These are phyloP conservation scores for Hibiscus mutabilis DNA, from an alignment of 345 rosid species.

Conservation along the genomic window DNA sequence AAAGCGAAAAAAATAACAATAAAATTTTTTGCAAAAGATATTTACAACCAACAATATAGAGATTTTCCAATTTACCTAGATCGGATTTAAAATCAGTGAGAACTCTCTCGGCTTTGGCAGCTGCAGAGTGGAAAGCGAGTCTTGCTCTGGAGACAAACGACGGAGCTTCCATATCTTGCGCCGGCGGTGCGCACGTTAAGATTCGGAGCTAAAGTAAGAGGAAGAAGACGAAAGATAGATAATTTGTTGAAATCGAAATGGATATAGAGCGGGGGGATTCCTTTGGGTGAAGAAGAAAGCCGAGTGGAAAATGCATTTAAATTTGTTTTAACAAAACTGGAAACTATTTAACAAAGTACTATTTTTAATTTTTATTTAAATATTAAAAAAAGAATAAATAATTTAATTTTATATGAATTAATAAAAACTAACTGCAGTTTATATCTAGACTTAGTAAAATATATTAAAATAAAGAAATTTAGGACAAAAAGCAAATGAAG, in stretches of 20 bases:
- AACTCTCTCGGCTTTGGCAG: conserved; percentile 98
- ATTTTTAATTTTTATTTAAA: too few relatives aligned
- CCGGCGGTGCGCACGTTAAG: conserved; percentile 26
- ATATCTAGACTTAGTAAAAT: too few relatives aligned
- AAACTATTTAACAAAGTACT: neutral
- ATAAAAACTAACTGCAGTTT: too few relatives aligned
- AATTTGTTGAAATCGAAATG: neutral
- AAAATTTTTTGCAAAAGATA: neutral
- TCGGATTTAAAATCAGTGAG: conserved; percentile 77
- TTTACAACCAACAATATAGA: conserved; percentile 1
- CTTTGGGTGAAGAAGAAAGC: neutral
- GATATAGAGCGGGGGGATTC: neutral
- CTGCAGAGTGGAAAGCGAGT: conserved; percentile 89
- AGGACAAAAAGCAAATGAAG: too few relatives aligned
- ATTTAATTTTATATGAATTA: too few relatives aligned
- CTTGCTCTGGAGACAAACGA: conserved; percentile 84
- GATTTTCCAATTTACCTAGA: conserved; percentile 36
- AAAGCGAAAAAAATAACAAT: conserved; percentile 16
- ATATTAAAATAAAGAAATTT: too few relatives aligned
- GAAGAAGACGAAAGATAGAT: neutral
- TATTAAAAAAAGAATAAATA: too few relatives aligned
- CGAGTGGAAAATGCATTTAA: neutral
- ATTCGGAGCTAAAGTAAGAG: neutral
- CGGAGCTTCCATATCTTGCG: conserved; percentile 56
- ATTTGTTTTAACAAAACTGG: neutral